Percentiles rank a stretch among this genome's conserved stretches.
These are phyloP conservation scores for Fusarium stilboides DNA, from an alignment of 2,329 filamentous ascomycete genomes.

Conservation along the genomic window DNA sequence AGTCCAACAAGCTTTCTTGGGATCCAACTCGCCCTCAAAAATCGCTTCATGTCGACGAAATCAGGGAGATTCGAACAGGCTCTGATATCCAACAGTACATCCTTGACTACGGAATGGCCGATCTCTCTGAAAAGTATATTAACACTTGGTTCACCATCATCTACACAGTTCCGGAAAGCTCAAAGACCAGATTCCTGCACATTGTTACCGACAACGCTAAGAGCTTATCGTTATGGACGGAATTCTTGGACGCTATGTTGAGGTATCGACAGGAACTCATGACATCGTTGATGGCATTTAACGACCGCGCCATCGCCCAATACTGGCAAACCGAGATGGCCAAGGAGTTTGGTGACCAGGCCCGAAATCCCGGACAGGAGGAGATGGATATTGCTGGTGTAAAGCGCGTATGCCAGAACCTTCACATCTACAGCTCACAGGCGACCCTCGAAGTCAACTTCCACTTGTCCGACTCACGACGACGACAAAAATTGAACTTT, in stretches of 20 bases:
- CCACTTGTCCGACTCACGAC: constrained; percentile 76
- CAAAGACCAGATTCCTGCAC: constrained; percentile 89
- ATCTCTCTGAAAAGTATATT: constrained; percentile 65
- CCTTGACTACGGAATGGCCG: constrained; percentile 82
- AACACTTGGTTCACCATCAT: constrained; percentile 90
- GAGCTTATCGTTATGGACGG: constrained; percentile 84
- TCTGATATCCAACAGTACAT: constrained; percentile 90
- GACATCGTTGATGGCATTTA: constrained; percentile 88
- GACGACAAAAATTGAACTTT: constrained; percentile 79
- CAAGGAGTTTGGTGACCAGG: constrained; percentile 71
- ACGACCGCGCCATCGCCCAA: constrained; percentile 83
- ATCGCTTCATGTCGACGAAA: constrained; percentile 93
- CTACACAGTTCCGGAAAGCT: constrained; percentile 83
- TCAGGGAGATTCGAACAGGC: constrained; percentile 89
- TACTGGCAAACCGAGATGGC: constrained; percentile 92
- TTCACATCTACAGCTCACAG: constrained; percentile 92
- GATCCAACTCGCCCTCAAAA: constrained; percentile 84
- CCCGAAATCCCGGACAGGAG: constrained; percentile 71
- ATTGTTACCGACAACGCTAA: constrained; percentile 83
- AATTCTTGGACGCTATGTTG: constrained; percentile 86
- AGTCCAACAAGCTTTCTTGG: constrained; percentile 91
- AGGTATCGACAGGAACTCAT: constrained; percentile 91
- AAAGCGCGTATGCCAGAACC: constrained; percentile 85
- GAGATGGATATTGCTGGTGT: constrained; percentile 84
- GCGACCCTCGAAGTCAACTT: constrained; percentile 83